Evolutionary conservation across 2,329 filamentous ascomycete genomes (phyloP), one percentile per base, ranked within the genome.

Genomic region (Plenodomus tracheiphilus): DNA sequence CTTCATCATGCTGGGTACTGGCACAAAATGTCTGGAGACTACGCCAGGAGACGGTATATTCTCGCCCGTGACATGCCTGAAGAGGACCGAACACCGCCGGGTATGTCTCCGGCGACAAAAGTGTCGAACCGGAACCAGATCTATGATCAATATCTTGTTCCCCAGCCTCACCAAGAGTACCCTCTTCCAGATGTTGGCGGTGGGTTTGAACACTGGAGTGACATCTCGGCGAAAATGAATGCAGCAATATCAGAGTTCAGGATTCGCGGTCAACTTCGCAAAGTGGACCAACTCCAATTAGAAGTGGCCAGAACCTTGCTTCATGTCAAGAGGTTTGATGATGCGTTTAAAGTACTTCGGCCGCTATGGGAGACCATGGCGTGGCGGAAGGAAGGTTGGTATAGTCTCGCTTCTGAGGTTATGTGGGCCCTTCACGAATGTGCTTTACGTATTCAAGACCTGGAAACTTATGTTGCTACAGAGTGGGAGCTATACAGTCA

Each of bases 1-100:
- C 71, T 86, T 13, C 83, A 85, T 51, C 84, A 86, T 62, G 72
- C 83, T 49, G 84, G 83, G 1, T 86, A 86, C 65, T 86, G 83
- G 83, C 68, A 81, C 39, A 74, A 79, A 49, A 70, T 81, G 16
- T 76, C 82, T 6, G 78, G 78, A 11, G 79, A 77, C 41, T 77
- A 82, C 59, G 75, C 80, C 8, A 74, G 76, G 56, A 63, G 68
- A 39, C 77, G 84, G 18, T 79, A 79, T 52, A 58, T 70, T 13
- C 72, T 80, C 39, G 82, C 83, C 4, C 64, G 78, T 41, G 75
- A 81, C 19, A 83, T 85, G 37, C 81, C 83, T 17, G 77, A 79
- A 40, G 83, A 86, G 65, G 83, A 86, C 62, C 75, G 81, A 18
- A 73, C 74, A 19, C 71, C 80, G 9, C 81, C 82, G 9, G 79